A percentile compares a stretch with the other conserved stretches of the same genome.
These are phyloP conservation scores for Trichophyton schoenleinii DNA, from an alignment of 2,329 filamentous ascomycete species.

Conservation along the genomic window DNA sequence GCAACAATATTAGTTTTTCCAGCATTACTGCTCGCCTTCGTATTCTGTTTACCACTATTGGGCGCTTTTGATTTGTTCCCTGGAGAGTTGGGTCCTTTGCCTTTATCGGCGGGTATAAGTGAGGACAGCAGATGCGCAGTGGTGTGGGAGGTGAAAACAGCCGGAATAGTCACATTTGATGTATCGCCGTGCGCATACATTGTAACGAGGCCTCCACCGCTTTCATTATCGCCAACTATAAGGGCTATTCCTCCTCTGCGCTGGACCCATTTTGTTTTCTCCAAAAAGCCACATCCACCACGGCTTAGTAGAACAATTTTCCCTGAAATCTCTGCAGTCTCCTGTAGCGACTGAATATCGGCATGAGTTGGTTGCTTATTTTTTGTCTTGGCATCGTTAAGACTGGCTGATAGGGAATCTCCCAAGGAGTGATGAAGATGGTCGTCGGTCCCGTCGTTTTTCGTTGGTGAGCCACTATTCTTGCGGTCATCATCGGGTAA, in stretches of 20 bases:
- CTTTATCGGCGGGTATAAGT: slow-evolving; percentile 53
- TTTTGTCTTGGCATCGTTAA: slow-evolving; percentile 24
- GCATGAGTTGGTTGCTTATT: slow-evolving; percentile 46
- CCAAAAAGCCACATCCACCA: slow-evolving; percentile 88
- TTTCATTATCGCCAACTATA: slow-evolving; percentile 87
- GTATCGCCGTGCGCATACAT: slow-evolving; percentile 98
- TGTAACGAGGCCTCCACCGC: slow-evolving; percentile 77
- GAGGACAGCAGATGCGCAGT: slow-evolving; percentile 88
- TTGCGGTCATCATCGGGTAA: not conserved
- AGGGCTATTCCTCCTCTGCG: slow-evolving; percentile 75
- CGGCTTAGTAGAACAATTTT: slow-evolving; percentile 86
- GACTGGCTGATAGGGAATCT: slow-evolving; percentile 29
- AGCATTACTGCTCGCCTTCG: slow-evolving; percentile 16
- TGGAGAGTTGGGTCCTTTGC: slow-evolving; percentile 42
- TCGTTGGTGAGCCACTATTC: not conserved
- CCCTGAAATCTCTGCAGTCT: slow-evolving; percentile 81
- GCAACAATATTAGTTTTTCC: slow-evolving; percentile 19
- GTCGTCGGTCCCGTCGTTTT: slow-evolving; percentile 66
- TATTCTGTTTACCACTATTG: slow-evolving; percentile 29
- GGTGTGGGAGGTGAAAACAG: slow-evolving; percentile 87
- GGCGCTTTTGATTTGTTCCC: slow-evolving; percentile 32
- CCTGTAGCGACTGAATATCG: slow-evolving; percentile 83
- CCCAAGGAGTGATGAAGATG: slow-evolving; percentile 53
- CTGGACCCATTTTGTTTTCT: slow-evolving; percentile 96
- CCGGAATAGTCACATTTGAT: slow-evolving; percentile 85